Evolutionary conservation across 116 monocot species (phyloP).

Genomic region (Dioscorea cayenensis): DNA sequence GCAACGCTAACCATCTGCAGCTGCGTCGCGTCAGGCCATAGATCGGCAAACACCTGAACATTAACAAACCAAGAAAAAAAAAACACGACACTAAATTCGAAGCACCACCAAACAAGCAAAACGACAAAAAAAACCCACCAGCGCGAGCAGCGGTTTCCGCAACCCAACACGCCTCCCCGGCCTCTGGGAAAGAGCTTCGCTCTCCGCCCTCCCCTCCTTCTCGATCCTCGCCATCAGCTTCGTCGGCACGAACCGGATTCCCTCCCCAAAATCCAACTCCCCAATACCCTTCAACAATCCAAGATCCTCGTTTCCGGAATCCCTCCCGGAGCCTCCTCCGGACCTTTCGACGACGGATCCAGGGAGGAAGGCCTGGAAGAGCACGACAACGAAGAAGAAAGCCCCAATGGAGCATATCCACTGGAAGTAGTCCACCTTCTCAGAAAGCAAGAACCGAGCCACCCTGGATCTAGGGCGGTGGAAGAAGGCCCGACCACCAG

Average conservation of each 20-base stretch:
- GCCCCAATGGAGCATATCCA: constrained; percentile 55
- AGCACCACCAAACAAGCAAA: constrained; percentile 5
- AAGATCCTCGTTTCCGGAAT: background rate
- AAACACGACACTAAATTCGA: background rate
- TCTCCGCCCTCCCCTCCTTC: constrained; percentile 48
- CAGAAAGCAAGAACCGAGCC: constrained; percentile 68
- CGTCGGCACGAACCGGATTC: constrained; percentile 64
- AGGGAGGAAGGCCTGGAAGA: constrained; percentile 81
- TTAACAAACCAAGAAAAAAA: background rate
- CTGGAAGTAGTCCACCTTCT: constrained; percentile 88
- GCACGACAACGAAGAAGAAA: constrained; percentile 79
- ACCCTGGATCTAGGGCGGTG: constrained; percentile 70
- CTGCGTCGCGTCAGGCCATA: constrained; percentile 53
- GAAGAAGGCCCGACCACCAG: constrained; percentile 36
- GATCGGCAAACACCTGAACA: constrained; percentile 57
- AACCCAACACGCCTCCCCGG: constrained; percentile 33
- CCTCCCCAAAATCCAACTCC: constrained; percentile 79
- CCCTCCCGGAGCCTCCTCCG: background rate
- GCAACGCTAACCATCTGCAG: constrained; percentile 77
- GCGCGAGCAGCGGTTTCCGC: constrained; percentile 55
- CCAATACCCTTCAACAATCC: constrained; percentile 21
- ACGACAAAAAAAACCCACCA: constrained; percentile 45
- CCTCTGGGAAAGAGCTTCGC: constrained; percentile 29
- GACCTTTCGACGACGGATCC: constrained; percentile 53
- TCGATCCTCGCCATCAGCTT: constrained; percentile 70